A percentile compares a stretch with the other conserved stretches of the same genome.
Evolutionary conservation across 2,329 filamentous ascomycete species (phyloP).

Genomic region (Aschersonia sp.): DNA sequence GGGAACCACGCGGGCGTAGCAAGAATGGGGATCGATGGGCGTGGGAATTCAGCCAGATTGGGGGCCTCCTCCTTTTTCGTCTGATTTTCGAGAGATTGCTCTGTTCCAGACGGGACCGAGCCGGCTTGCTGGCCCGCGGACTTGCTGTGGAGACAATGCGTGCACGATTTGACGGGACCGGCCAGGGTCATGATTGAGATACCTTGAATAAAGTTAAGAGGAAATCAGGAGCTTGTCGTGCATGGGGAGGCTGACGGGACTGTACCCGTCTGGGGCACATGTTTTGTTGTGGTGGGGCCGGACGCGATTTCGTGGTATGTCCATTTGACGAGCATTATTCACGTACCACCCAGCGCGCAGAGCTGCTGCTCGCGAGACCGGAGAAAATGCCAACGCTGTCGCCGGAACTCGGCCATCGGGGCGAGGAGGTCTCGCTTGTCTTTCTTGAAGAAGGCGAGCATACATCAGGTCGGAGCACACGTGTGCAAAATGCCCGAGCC

Average conservation of each 20-base stretch:
- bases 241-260: constrained; percentile 1
- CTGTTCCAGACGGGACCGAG: constrained; percentile 7
- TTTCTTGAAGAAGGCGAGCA: too few species aligned
- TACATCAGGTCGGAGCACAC: too few species aligned
- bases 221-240: background rate
- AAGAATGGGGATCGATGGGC: background rate
- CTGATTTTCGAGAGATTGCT: constrained; percentile 12
- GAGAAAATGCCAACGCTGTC: too few species aligned
- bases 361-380: too few species aligned
- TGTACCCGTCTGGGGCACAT: constrained; percentile 2
- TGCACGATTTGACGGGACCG: background rate
- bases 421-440: too few species aligned
- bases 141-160: background rate
- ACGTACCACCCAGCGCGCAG: too few species aligned
- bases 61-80: background rate
- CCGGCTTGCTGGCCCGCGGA: background rate
- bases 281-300: background rate
- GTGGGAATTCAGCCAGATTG: constrained; percentile 14
- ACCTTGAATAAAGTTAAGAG: background rate
- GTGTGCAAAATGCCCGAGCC: too few species aligned
- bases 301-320: too few species aligned
- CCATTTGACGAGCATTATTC: too few species aligned
- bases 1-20: background rate
- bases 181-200: too few species aligned
- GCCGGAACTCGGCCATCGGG: too few species aligned